Conservation (phyloP, 129 eudicot genomes). For the Flaveria trinervia region DNA sequence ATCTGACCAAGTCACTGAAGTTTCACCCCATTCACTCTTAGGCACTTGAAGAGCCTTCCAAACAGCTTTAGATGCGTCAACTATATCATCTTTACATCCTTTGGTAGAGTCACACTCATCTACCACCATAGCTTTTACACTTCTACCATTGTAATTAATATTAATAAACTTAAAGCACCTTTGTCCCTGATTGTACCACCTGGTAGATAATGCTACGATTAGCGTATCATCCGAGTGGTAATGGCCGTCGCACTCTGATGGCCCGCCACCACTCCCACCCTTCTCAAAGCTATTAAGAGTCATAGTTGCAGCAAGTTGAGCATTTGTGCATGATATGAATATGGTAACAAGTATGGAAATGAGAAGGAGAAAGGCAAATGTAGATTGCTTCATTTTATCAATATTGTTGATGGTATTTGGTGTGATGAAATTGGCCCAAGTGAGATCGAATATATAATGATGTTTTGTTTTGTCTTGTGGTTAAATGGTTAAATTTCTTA, state of each 20-base stretch:
- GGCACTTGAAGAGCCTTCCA: constrained; percentile 34
- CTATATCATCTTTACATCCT: constrained; percentile 32
- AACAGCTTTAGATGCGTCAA: constrained; percentile 28
- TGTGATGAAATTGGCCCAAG: neutral
- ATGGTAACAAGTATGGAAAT: neutral
- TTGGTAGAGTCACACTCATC: constrained; percentile 35
- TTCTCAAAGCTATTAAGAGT: constrained; percentile 30
- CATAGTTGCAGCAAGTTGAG: neutral
- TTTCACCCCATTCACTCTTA: constrained; percentile 21
- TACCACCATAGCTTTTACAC: constrained; percentile 29
- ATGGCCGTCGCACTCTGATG: constrained; percentile 27
- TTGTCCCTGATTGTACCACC: constrained; percentile 33
- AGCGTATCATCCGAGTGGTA: constrained; percentile 26
- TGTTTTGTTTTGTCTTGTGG: neutral
- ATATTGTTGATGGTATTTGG: neutral
- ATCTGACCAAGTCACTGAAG: constrained; percentile 31
- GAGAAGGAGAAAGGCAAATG: neutral
- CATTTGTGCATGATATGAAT: neutral
- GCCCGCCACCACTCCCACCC: constrained; percentile 31
- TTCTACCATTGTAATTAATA: constrained; percentile 14
- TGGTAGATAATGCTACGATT: constrained; percentile 32
- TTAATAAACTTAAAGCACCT: constrained; percentile 24
- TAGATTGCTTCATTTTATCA: constrained; percentile 14
- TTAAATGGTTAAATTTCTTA: constrained; percentile 3
- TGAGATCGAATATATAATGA: constrained; percentile 3